Evolutionary conservation across 140 eudicot species (phyloP), one percentile per base, ranked within the genome.

Genomic region (Ambrosia hybrid): DNA sequence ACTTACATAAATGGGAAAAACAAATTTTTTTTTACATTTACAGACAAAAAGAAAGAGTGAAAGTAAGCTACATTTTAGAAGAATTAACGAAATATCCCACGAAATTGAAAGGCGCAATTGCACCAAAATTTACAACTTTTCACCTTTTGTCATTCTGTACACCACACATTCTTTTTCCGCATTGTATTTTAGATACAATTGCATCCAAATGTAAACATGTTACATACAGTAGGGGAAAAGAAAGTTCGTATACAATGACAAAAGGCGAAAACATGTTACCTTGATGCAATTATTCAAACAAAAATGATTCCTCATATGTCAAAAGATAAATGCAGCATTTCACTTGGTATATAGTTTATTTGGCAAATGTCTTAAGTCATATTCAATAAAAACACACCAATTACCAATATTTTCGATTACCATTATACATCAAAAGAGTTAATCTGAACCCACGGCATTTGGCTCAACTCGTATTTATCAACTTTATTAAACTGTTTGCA

Each of bases 401-500:
- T 33, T 10, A 61, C 36, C 9, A 59, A n/a, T n/a, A 43, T 59
- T 21, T 71, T 36, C 38, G 15, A 37, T 16, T n/a, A 55, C 61
- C 7, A 21, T 17, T 71, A 71, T 21, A 21, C 4, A 26, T 57
- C 67, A 21, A 57, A 52, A 16, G 67, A 33, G 15, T 21, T n/a
- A 5, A 57, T 56, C 15, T 71, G n/a, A 43, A 55, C 37, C 52
- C 17, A 1, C 1, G 53, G 55, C 66, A 16, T 49, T 33, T 15
- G 37, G 75, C 41, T 71, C 75, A 57, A 39, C 38, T 41, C 56
- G 3, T 10, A 71, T 71, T 37, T 56, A 71, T 57, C 55, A 55
- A 70, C 65, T 70, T 17, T 55, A 3, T 55, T 16, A 17, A 17
- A 45, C 57, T 21, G 39, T 4, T 66, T 45, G 71, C 16, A 9